phyloP scores from a whole-genome alignment of 768 basidiomycete genomes.

The Russula olivacea region DNA sequence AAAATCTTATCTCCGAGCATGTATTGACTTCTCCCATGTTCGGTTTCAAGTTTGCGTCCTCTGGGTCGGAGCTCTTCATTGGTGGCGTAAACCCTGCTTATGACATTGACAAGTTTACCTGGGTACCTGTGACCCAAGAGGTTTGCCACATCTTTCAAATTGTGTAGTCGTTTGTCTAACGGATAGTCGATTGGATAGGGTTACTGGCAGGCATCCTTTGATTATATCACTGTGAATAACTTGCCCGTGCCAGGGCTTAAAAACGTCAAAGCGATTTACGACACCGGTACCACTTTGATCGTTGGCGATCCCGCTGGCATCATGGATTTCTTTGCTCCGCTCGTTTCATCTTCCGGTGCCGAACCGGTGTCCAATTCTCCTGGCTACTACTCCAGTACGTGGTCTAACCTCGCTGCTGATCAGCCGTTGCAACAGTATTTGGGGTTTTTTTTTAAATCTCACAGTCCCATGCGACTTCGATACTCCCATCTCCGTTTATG shows the following conservation, averaged over 20 bases:
- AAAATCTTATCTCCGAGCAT: slow-evolving; percentile 40
- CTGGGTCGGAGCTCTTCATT: slow-evolving; percentile 26
- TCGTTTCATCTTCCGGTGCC: background rate
- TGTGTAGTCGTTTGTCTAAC: background rate
- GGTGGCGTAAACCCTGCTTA: slow-evolving; percentile 6
- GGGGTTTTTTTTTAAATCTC: background rate
- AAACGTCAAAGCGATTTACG: slow-evolving; percentile 20
- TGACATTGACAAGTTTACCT: slow-evolving; percentile 4
- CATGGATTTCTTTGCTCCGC: slow-evolving; percentile 7
- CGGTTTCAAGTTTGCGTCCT: slow-evolving; percentile 42
- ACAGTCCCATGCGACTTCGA: slow-evolving; percentile 2
- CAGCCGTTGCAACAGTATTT: no score
- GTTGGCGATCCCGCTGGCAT: slow-evolving; percentile 22
- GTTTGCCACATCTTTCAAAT: background rate
- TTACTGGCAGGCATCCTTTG: slow-evolving; percentile 25
- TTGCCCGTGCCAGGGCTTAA: background rate
- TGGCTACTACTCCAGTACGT: background rate
- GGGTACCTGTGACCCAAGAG: background rate
- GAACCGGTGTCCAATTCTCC: no score
- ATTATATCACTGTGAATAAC: slow-evolving; percentile 3
- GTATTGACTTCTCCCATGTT: slow-evolving; percentile 36
- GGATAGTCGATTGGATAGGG: background rate
- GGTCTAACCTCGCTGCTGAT: background rate
- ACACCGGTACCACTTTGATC: slow-evolving; percentile 26
- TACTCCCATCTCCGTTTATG: background rate